Conservation (phyloP, 495 filamentous ascomycete species). For the Penicillium ucsense region DNA sequence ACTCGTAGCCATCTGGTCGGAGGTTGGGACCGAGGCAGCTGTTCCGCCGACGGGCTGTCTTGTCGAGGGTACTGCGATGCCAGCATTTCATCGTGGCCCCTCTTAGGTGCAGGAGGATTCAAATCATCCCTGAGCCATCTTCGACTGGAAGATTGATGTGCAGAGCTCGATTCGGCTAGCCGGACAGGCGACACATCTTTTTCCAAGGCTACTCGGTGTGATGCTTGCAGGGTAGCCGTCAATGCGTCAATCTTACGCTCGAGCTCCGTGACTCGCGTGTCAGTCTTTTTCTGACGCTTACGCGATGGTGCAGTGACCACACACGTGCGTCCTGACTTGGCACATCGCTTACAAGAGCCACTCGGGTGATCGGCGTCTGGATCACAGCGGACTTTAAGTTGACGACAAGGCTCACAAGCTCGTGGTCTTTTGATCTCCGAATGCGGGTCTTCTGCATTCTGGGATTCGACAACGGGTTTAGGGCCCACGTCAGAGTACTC, state of each 20-base stretch:
- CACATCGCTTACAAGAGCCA: conserved; percentile 75
- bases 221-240: conserved; percentile 63
- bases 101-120: conserved; percentile 13
- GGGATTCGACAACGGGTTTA: conserved; percentile 4
- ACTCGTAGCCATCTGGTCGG: conserved; percentile 10
- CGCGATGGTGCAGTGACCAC: conserved; percentile 73
- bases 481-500: not conserved
- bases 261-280: conserved; percentile 82
- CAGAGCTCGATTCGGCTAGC: not conserved
- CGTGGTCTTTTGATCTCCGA: conserved; percentile 65
- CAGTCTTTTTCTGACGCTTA: conserved; percentile 89
- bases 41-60: conserved; percentile 18
- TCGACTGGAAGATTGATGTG: conserved; percentile 6
- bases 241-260: conserved; percentile 91
- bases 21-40: conserved; percentile 5
- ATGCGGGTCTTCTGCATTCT: conserved; percentile 28
- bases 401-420: conserved; percentile 89
- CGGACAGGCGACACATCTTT: not conserved
- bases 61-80: conserved; percentile 11
- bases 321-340: conserved; percentile 71
- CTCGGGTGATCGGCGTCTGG: conserved; percentile 44
- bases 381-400: conserved; percentile 86
- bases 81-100: conserved; percentile 12
- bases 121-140: conserved; percentile 8
- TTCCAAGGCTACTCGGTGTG: conserved; percentile 12